Percentiles rank a stretch among this genome's conserved stretches.
Conservation (phyloP, 495 filamentous ascomycete genomes). For the Annulohypoxylon maeteangense region DNA sequence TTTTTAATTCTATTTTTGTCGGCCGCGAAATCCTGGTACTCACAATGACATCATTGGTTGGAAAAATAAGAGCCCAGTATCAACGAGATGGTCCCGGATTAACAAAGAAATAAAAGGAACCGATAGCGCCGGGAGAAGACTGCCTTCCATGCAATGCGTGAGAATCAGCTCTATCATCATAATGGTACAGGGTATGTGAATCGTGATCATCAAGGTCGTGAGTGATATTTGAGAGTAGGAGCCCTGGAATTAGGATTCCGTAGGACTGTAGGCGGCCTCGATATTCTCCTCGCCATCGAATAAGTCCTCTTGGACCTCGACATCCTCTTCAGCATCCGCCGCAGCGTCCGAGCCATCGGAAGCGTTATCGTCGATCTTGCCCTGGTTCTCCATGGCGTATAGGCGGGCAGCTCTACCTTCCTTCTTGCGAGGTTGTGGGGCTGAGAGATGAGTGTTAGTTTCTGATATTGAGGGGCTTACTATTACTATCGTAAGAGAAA, state of each 20-base stretch:
- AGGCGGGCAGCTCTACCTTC: conserved; percentile 62
- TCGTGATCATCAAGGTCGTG: conserved; percentile 20
- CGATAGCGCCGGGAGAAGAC: conserved; percentile 22
- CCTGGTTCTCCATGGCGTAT: conserved; percentile 52
- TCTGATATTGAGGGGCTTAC: neutral
- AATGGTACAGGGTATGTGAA: conserved; percentile 26
- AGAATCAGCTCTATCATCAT: conserved; percentile 33
- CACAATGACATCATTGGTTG: neutral
- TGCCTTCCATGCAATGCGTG: conserved; percentile 33
- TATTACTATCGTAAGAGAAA: neutral
- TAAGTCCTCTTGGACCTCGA: neutral
- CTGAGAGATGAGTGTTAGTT: conserved; percentile 44
- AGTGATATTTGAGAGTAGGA: neutral
- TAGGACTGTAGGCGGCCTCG: neutral
- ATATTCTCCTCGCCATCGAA: conserved; percentile 3
- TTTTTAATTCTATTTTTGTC: conserved; percentile 1
- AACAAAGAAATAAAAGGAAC: conserved; percentile 14
- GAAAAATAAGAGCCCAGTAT: conserved; percentile 5
- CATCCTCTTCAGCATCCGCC: conserved; percentile 28
- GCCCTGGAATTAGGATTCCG: neutral
- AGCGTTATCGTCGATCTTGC: conserved; percentile 23
- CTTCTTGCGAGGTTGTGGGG: conserved; percentile 63
- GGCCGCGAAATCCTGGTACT: conserved; percentile 12
- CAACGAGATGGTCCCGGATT: neutral
- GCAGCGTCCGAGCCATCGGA: conserved; percentile 30